A percentile compares a stretch with the other conserved stretches of the same genome.
phyloP scores from a whole-genome alignment of 768 basidiomycete species.

The Mycena belliarum region DNA sequence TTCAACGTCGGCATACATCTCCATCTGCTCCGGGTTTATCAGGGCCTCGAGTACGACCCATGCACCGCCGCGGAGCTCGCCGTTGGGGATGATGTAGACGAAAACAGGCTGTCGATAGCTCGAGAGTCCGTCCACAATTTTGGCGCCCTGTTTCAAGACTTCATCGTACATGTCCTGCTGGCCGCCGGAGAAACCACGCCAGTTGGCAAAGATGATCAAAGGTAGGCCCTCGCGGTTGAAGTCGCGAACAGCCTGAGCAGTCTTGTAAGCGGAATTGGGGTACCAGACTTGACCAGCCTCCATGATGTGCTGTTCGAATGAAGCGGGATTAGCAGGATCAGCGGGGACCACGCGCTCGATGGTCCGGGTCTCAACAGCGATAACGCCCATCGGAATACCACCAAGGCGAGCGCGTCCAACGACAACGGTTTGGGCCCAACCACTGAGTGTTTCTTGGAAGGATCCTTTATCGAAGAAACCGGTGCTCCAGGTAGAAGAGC shows the following conservation, averaged over 20 bases:
- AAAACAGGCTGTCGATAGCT: slow-evolving; percentile 97
- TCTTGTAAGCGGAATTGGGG: slow-evolving; percentile 99
- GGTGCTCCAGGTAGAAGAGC: slow-evolving; percentile 69
- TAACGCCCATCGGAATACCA: slow-evolving; percentile 96
- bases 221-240: slow-evolving; percentile 97
- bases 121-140: slow-evolving; percentile 97
- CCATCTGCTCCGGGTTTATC: slow-evolving; percentile 96
- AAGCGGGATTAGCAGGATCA: slow-evolving; percentile 95
- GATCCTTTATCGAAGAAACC: slow-evolving; percentile 98
- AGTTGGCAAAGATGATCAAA: slow-evolving; percentile 98
- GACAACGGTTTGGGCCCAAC: slow-evolving; percentile 99
- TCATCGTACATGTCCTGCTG: slow-evolving; percentile 99
- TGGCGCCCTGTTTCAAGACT: slow-evolving; percentile 94
- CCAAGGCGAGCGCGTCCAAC: slow-evolving; percentile 94
- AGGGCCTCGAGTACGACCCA: slow-evolving; percentile 99
- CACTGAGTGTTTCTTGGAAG: slow-evolving; percentile 98
- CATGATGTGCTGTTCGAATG: slow-evolving; percentile 97
- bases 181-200: slow-evolving; percentile 99
- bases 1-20: slow-evolving; percentile 98
- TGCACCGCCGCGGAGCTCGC: slow-evolving; percentile 97
- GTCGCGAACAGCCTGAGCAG: slow-evolving; percentile 98
- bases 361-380: slow-evolving; percentile 96
- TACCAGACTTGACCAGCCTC: slow-evolving; percentile 99
- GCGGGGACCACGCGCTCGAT: slow-evolving; percentile 96
- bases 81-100: slow-evolving; percentile 97